Evolutionary conservation across 2,329 filamentous ascomycete genomes (phyloP).

Genomic region (Cordyceps militaris): DNA sequence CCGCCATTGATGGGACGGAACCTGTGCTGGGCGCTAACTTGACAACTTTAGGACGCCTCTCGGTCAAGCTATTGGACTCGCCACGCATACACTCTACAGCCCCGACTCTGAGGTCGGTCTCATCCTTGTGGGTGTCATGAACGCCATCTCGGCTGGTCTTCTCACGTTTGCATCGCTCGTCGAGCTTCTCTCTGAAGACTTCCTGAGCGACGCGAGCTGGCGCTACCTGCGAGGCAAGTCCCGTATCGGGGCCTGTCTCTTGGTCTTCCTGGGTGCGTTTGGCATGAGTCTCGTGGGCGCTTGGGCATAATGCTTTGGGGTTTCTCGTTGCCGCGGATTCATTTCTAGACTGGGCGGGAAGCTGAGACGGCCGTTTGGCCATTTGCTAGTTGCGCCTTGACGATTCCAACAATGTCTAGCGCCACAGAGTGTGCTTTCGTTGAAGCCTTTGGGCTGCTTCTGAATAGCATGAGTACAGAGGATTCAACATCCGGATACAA

Average conservation of each 20-base stretch:
- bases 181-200: constrained; percentile 66
- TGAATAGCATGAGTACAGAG: constrained; percentile 5
- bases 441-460: background rate
- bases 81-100: constrained; percentile 63
- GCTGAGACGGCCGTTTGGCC: background rate
- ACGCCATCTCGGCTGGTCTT: constrained; percentile 65
- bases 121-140: constrained; percentile 66
- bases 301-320: constrained; percentile 41
- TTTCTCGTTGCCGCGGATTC: background rate
- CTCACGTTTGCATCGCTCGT: constrained; percentile 65
- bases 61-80: constrained; percentile 66
- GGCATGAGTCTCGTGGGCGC: constrained; percentile 58
- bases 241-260: constrained; percentile 46
- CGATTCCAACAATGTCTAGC: constrained; percentile 2
- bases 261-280: constrained; percentile 53
- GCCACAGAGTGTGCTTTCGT: background rate
- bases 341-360: background rate
- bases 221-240: constrained; percentile 44
- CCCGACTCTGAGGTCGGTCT: constrained; percentile 59
- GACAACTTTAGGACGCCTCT: constrained; percentile 46
- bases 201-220: constrained; percentile 59
- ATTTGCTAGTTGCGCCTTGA: background rate
- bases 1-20: background rate
- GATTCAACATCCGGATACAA: constrained; percentile 11
- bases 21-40: constrained; percentile 13